Conservation (phyloP, 148 eudicot genomes). For the Amaranthus hypochondriacus region DNA sequence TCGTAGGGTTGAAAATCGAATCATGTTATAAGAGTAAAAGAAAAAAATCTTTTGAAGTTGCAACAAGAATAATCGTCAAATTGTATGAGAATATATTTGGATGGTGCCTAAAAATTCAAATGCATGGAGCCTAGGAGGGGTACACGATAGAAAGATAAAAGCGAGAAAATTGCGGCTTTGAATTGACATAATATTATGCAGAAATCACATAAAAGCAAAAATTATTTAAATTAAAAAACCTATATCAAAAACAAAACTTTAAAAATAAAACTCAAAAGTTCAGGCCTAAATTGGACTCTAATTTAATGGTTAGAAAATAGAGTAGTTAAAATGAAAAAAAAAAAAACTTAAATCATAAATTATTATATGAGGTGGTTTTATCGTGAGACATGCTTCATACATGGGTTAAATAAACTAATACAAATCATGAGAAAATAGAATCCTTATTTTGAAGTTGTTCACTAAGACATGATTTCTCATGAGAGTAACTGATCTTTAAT, state of each 20-base stretch:
- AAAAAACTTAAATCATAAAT: no score
- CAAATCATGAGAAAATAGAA: no score
- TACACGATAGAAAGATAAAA: not conserved
- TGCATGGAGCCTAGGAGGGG: not conserved
- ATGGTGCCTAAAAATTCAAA: not conserved
- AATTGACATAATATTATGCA: not conserved
- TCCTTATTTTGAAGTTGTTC: no score
- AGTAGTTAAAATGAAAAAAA: not conserved
- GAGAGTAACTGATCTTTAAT: not conserved
- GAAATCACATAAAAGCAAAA: not conserved
- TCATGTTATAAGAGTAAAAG: not conserved
- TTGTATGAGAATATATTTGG: not conserved
- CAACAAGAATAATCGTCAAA: not conserved
- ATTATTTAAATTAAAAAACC: no score
- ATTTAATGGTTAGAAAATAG: constrained; percentile 10
- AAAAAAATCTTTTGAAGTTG: not conserved
- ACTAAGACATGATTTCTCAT: no score
- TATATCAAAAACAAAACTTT: not conserved
- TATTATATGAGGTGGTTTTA: no score
- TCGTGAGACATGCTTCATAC: no score
- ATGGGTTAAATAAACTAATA: no score
- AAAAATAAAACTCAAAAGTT: not conserved
- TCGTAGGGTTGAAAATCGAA: not conserved
- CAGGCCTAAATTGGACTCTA: constrained; percentile 12
- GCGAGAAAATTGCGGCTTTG: not conserved